phyloP scores from a whole-genome alignment of 2,329 filamentous ascomycete species.

The Exophiala calicioides region DNA sequence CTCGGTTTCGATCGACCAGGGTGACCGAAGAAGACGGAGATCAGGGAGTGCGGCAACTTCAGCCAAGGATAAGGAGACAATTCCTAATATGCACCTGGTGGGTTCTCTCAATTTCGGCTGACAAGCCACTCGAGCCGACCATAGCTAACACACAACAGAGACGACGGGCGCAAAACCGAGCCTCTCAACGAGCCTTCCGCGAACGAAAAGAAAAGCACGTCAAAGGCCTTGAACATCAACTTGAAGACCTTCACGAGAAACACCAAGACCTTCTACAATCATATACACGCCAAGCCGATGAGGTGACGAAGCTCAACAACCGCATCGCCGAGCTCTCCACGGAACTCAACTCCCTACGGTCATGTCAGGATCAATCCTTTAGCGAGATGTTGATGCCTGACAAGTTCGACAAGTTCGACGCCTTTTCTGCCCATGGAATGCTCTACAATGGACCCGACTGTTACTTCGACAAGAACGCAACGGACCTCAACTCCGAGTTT shows the following conservation, averaged over 20 bases:
- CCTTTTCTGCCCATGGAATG: constrained; percentile 32
- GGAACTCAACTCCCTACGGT: constrained; percentile 31
- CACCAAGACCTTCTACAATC: constrained; percentile 37
- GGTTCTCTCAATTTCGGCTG: constrained; percentile 8
- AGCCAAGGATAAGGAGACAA: constrained; percentile 31
- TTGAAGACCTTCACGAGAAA: constrained; percentile 59
- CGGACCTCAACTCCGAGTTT: constrained; percentile 31
- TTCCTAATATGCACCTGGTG: constrained; percentile 36
- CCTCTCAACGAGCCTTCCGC: constrained; percentile 87
- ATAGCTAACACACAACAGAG: constrained; percentile 58
- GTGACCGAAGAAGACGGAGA: constrained; percentile 28
- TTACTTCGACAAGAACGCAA: constrained; percentile 32
- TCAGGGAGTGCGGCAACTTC: constrained; percentile 24
- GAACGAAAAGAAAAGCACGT: constrained; percentile 93
- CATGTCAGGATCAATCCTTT: constrained; percentile 28
- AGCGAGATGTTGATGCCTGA: constrained; percentile 31
- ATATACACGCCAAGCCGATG: constrained; percentile 36
- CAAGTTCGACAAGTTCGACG: constrained; percentile 34
- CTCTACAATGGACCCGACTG: constrained; percentile 29
- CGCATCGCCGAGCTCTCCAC: constrained; percentile 32
- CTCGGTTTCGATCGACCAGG: constrained; percentile 30
- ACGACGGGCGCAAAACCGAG: constrained; percentile 91
- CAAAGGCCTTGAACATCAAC: constrained; percentile 78
- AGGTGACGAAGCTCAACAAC: constrained; percentile 33
- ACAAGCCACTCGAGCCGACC: constrained; percentile 1